Evolutionary conservation across 345 rosid genomes (phyloP).

Genomic region (Citrus glauca): DNA sequence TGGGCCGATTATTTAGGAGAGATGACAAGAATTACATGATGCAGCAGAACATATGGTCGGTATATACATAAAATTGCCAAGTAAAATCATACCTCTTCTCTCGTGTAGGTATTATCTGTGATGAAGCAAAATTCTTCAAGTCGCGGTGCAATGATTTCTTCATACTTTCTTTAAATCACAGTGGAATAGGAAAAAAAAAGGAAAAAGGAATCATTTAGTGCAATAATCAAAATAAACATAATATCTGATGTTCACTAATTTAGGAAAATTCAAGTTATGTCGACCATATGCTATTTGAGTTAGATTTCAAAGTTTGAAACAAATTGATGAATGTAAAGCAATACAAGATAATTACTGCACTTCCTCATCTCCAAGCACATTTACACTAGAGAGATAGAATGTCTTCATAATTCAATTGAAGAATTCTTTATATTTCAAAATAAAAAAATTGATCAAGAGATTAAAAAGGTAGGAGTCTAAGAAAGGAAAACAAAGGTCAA

Average conservation of each 20-base stretch:
- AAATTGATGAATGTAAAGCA: background rate
- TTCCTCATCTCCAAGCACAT: background rate
- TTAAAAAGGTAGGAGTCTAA: background rate
- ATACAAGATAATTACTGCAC: background rate
- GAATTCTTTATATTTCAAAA: background rate
- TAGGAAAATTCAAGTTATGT: too few relatives aligned
- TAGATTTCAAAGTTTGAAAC: background rate
- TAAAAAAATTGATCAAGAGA: background rate
- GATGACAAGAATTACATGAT: background rate
- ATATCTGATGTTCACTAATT: background rate
- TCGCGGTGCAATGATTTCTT: constrained; percentile 82
- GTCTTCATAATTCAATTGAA: background rate
- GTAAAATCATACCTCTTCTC: constrained; percentile 50
- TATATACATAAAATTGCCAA: background rate
- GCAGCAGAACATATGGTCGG: background rate
- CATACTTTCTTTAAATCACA: constrained; percentile 67
- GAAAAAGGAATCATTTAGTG: constrained; percentile 17
- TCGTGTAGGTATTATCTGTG: constrained; percentile 87
- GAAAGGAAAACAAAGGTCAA: background rate
- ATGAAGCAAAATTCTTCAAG: constrained; percentile 93
- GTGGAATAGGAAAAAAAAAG: constrained; percentile 19
- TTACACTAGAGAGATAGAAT: background rate
- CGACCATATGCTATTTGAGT: background rate
- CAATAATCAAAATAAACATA: background rate
- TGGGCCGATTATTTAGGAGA: background rate